Evolutionary conservation across 805 yeast genomes (phyloP).

Genomic region (Yarrowia yakushimensis): DNA sequence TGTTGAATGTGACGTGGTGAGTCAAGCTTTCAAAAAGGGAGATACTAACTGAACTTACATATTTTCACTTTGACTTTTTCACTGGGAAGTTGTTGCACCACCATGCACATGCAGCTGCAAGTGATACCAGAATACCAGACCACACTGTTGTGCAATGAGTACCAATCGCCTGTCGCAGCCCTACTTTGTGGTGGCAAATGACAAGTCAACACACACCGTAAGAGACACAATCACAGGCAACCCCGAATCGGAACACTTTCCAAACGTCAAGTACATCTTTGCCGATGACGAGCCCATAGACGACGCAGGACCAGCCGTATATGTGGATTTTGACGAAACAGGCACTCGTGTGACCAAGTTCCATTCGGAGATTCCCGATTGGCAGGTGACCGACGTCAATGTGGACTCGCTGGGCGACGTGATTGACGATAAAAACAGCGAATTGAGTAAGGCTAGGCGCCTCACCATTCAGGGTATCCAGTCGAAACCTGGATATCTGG

Average conservation of each 20-base stretch:
- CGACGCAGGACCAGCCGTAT: slow-evolving; percentile 27
- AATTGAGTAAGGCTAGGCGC: neutral
- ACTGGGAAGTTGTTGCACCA: neutral
- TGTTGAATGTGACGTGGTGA: slow-evolving; percentile 7
- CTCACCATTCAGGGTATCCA: slow-evolving; percentile 2
- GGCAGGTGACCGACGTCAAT: slow-evolving; percentile 39
- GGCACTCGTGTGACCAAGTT: slow-evolving; percentile 35
- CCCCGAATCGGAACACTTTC: slow-evolving; percentile 9
- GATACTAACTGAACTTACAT: neutral
- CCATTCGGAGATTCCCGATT: slow-evolving; percentile 39
- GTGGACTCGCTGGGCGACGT: slow-evolving; percentile 23
- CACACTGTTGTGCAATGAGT: neutral
- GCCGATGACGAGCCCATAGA: slow-evolving; percentile 19
- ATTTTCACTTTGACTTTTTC: slow-evolving; percentile 24
- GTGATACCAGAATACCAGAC: neutral
- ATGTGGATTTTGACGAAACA: slow-evolving; percentile 40
- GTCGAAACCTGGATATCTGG: slow-evolving; percentile 4
- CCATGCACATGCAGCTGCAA: no score
- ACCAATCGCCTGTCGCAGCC: neutral
- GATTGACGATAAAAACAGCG: neutral
- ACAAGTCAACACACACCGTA: slow-evolving; percentile 2
- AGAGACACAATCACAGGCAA: neutral
- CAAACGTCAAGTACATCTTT: slow-evolving; percentile 19
- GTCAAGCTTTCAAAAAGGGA: neutral
- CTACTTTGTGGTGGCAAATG: slow-evolving; percentile 6